These are phyloP conservation scores for Teunomyces cretensis DNA, from an alignment of 805 yeast genomes.

Conservation along the genomic window DNA sequence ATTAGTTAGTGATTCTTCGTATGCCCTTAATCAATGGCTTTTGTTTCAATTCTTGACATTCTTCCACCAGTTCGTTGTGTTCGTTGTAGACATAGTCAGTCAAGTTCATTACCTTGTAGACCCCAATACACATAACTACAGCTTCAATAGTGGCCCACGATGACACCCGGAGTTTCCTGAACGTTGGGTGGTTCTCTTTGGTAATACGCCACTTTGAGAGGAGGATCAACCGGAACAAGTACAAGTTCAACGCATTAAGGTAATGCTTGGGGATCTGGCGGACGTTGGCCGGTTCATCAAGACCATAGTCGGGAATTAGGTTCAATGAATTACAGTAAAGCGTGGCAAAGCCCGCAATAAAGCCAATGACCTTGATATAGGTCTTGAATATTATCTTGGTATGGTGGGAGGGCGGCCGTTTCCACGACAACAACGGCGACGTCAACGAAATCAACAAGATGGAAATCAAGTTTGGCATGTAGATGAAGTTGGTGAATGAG, in stretches of 20 bases:
- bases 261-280: slow-evolving; percentile 21
- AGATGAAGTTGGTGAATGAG: slow-evolving; percentile 33
- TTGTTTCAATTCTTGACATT: slow-evolving; percentile 5
- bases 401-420: slow-evolving; percentile 12
- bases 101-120: slow-evolving; percentile 38
- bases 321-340: slow-evolving; percentile 23
- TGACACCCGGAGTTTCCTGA: slow-evolving; percentile 22
- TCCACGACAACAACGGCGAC: slow-evolving; percentile 24
- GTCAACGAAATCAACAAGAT: slow-evolving; percentile 35
- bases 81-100: slow-evolving; percentile 28
- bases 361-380: slow-evolving; percentile 37
- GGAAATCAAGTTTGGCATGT: slow-evolving; percentile 35
- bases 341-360: slow-evolving; percentile 30
- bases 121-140: slow-evolving; percentile 32
- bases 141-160: slow-evolving; percentile 36
- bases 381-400: slow-evolving; percentile 29
- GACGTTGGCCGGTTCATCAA: slow-evolving; percentile 6
- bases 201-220: slow-evolving; percentile 42
- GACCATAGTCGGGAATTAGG: background rate
- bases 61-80: slow-evolving; percentile 10
- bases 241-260: slow-evolving; percentile 29
- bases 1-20: slow-evolving; percentile 22
- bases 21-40: slow-evolving; percentile 15
- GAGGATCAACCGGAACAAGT: slow-evolving; percentile 33
- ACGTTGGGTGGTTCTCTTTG: slow-evolving; percentile 39